Evolutionary conservation across 331 rosid species (phyloP).

Genomic region (Telfairia occidentalis): DNA sequence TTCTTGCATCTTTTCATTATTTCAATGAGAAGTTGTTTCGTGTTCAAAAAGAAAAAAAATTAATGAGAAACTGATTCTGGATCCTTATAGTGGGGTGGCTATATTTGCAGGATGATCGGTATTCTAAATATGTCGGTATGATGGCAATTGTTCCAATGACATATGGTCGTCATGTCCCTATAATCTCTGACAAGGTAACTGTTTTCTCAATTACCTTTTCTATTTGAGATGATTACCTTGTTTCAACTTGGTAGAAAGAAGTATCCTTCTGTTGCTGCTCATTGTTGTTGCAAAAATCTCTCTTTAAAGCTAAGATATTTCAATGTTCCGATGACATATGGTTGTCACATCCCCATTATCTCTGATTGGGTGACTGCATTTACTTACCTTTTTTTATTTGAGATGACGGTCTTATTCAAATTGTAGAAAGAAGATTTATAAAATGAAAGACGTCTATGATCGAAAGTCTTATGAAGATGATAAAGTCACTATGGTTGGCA

Average conservation of each 20-base stretch:
- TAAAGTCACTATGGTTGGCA: not conserved
- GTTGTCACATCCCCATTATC: conserved; percentile 73
- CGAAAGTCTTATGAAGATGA: not conserved
- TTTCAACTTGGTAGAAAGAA: not conserved
- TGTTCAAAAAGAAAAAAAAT: too few relatives aligned
- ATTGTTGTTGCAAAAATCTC: not conserved
- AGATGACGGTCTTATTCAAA: not conserved
- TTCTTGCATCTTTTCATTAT: too few relatives aligned
- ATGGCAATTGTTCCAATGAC: conserved; percentile 96
- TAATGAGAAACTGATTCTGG: not conserved
- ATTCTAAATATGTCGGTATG: conserved; percentile 61
- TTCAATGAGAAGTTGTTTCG: too few relatives aligned
- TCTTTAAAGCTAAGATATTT: conserved; percentile 10
- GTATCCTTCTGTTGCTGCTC: not conserved
- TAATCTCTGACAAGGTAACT: conserved; percentile 72
- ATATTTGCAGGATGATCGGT: conserved; percentile 73
- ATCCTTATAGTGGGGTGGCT: conserved; percentile 3
- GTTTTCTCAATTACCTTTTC: not conserved
- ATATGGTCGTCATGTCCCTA: conserved; percentile 91
- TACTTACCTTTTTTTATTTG: not conserved
- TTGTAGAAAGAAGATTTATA: not conserved
- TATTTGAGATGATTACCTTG: not conserved
- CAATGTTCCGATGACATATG: conserved; percentile 55
- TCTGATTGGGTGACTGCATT: conserved; percentile 51
- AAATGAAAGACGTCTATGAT: not conserved